phyloP scores from a whole-genome alignment of 164 flowering plant species.

The Vitis rupestris region DNA sequence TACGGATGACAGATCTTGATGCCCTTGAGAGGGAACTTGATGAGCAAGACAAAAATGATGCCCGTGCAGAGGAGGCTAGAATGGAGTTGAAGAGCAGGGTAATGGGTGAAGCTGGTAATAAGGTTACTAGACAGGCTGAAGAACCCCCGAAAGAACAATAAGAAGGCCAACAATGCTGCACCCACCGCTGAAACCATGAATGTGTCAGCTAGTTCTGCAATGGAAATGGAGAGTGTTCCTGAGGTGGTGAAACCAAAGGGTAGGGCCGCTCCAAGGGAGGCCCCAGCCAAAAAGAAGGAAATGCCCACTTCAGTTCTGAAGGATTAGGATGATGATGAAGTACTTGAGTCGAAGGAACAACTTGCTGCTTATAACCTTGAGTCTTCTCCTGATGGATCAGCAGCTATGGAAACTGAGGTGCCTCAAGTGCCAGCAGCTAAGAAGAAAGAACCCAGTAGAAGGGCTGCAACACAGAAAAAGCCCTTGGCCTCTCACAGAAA shows the following conservation, averaged over 20 bases:
- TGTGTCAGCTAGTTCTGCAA: constrained; percentile 21
- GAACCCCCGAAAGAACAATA: constrained; percentile 33
- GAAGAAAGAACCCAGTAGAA: constrained; percentile 45
- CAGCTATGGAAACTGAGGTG: constrained; percentile 49
- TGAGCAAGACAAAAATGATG: constrained; percentile 34
- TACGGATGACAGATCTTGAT: constrained; percentile 85
- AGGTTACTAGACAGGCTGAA: constrained; percentile 22
- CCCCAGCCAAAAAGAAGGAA: constrained; percentile 60
- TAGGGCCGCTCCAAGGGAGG: constrained; percentile 55
- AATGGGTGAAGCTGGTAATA: constrained; percentile 9
- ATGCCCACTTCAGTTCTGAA: constrained; percentile 16
- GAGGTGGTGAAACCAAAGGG: constrained; percentile 58
- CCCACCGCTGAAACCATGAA: constrained; percentile 27
- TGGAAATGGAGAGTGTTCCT: constrained; percentile 38
- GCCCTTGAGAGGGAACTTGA: constrained; percentile 59
- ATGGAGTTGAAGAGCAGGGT: constrained; percentile 8
- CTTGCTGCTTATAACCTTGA: constrained; percentile 72
- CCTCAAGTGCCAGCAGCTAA: constrained; percentile 24
- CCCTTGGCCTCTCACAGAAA: constrained; percentile 19
- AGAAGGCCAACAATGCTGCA: constrained; percentile 46
- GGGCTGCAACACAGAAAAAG: constrained; percentile 50
- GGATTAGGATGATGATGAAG: constrained; percentile 62
- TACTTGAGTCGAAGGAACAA: constrained; percentile 54
- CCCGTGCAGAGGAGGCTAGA: constrained; percentile 22
- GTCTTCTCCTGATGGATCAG: constrained; percentile 63